These are phyloP conservation scores for Phytophthora sojae DNA, from an alignment of 352 stramenopile genomes.

Conservation along the genomic window DNA sequence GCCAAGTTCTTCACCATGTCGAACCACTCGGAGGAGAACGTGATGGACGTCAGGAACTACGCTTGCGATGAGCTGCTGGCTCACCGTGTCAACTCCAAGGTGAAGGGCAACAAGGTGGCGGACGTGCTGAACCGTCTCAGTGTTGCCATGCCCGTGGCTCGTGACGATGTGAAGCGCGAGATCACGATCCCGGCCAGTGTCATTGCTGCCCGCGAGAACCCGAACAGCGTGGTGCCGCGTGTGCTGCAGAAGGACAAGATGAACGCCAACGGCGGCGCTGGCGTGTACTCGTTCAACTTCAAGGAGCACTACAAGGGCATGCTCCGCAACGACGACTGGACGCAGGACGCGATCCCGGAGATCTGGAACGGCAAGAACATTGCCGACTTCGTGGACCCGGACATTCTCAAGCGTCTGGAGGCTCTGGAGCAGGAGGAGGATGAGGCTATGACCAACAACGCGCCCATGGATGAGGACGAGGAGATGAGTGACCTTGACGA, in stretches of 20 bases:
- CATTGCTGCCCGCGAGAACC: slow-evolving; percentile 74
- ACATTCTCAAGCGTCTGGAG: slow-evolving; percentile 97
- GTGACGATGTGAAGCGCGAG: slow-evolving; percentile 93
- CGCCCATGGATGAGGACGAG: slow-evolving; percentile 90
- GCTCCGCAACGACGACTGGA: slow-evolving; percentile 97
- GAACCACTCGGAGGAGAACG: slow-evolving; percentile 98
- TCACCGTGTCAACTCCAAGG: slow-evolving; percentile 95
- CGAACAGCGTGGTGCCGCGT: slow-evolving; percentile 45
- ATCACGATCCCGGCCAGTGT: slow-evolving; percentile 95
- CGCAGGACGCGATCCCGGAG: slow-evolving; percentile 97
- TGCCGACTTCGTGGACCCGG: slow-evolving; percentile 98
- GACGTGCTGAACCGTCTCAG: slow-evolving; percentile 97
- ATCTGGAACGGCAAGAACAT: slow-evolving; percentile 99
- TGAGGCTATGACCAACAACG: slow-evolving; percentile 92
- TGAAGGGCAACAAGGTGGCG: slow-evolving; percentile 96
- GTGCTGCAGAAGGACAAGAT: slow-evolving; percentile 88
- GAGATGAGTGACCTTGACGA: slow-evolving; percentile 94
- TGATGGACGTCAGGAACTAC: slow-evolving; percentile 94
- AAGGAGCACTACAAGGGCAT: slow-evolving; percentile 96
- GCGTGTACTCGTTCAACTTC: slow-evolving; percentile 98
- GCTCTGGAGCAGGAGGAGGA: slow-evolving; percentile 98
- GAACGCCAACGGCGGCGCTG: slow-evolving; percentile 96
- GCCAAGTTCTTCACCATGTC: slow-evolving; percentile 98
- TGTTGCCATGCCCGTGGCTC: slow-evolving; percentile 94
- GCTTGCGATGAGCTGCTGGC: slow-evolving; percentile 97